Evolutionary conservation across 768 basidiomycete genomes (phyloP).

Genomic region (Gloeopeniophorella convolvens): DNA sequence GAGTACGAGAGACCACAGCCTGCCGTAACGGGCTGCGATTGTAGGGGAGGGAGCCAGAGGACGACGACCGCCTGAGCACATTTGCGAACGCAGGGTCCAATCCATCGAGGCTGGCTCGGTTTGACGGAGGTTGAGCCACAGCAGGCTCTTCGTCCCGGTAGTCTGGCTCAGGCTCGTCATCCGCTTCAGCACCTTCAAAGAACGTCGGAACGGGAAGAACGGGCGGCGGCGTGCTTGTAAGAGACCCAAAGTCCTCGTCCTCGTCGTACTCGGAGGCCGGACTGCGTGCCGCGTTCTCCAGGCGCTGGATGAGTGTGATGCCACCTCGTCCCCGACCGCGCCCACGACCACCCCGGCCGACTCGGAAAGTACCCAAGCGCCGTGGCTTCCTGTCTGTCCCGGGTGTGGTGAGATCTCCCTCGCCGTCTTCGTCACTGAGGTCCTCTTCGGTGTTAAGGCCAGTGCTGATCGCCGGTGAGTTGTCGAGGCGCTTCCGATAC

Average conservation of each 20-base stretch:
- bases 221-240: conserved; percentile 19
- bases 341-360: conserved; percentile 15
- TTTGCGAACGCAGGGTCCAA: conserved; percentile 87
- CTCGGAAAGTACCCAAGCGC: conserved; percentile 12
- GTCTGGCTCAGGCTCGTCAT: conserved; percentile 25
- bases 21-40: conserved; percentile 57
- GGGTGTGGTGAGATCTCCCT: conserved; percentile 13
- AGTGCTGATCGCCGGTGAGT: conserved; percentile 35
- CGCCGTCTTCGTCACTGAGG: conserved; percentile 44
- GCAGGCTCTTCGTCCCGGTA: conserved; percentile 31
- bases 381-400: conserved; percentile 15
- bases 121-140: conserved; percentile 39
- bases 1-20: conserved; percentile 44
- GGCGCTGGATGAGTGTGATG: conserved; percentile 18
- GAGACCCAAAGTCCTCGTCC: conserved; percentile 16
- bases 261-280: conserved; percentile 18
- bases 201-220: conserved; percentile 10
- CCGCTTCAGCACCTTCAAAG: conserved; percentile 24
- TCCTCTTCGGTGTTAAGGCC: conserved; percentile 38
- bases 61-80: conserved; percentile 53
- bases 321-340: conserved; percentile 17
- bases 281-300: conserved; percentile 19
- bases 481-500: conserved; percentile 45
- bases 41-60: conserved; percentile 36
- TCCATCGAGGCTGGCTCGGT: conserved; percentile 70